These are phyloP conservation scores for Lactarius vividus DNA, from an alignment of 768 basidiomycete genomes.

Conservation along the genomic window DNA sequence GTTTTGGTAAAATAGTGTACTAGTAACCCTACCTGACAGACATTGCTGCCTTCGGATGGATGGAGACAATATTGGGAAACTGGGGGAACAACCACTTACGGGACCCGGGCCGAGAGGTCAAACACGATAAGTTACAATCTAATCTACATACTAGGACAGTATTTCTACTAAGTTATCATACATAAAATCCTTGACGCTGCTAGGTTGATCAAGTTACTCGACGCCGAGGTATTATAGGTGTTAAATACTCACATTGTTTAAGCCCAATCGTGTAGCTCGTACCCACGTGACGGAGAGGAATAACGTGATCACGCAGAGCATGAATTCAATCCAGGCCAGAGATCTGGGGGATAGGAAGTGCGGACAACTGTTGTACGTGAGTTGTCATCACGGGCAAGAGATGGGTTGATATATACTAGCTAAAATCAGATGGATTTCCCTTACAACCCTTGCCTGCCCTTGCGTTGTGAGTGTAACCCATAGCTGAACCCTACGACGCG, in stretches of 20 bases:
- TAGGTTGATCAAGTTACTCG: background rate
- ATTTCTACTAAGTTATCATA: background rate
- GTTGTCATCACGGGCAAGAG: background rate
- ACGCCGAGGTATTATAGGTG: background rate
- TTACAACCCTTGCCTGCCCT: slow-evolving; percentile 7
- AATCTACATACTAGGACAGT: background rate
- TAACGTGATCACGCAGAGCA: slow-evolving; percentile 55
- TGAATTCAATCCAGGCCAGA: slow-evolving; percentile 74
- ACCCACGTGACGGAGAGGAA: slow-evolving; percentile 55
- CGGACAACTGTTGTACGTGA: slow-evolving; percentile 49
- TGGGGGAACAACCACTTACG: background rate
- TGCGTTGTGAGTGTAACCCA: slow-evolving; percentile 59
- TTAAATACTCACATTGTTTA: slow-evolving; percentile 11
- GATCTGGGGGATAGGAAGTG: slow-evolving; percentile 72
- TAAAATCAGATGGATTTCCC: background rate
- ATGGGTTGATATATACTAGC: background rate
- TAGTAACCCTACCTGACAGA: slow-evolving; percentile 17
- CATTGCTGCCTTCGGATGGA: background rate
- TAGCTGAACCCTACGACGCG: slow-evolving; percentile 53
- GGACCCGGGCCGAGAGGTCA: background rate
- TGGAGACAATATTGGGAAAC: background rate
- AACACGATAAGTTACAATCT: background rate
- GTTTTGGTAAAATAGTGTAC: background rate
- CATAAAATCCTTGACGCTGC: slow-evolving; percentile 11
- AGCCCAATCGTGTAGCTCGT: slow-evolving; percentile 26